Conservation (phyloP, 2,329 filamentous ascomycete genomes). For the Endothia cerciana region DNA sequence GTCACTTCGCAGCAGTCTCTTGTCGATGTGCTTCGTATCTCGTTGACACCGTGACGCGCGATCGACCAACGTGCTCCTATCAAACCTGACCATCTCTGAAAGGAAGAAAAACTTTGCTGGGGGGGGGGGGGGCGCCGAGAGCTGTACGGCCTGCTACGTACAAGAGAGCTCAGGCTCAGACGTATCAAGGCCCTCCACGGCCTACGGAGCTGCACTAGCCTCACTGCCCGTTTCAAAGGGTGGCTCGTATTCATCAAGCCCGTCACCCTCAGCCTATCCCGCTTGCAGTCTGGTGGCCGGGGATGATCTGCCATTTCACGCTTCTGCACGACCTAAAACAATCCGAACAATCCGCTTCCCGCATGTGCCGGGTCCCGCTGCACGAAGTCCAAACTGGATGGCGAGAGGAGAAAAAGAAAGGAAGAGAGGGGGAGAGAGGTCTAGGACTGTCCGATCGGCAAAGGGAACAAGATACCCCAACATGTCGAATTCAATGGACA, state of each 20-base stretch:
- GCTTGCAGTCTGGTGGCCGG: conserved; percentile 2
- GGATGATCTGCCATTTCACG: conserved; percentile 10
- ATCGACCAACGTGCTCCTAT: neutral
- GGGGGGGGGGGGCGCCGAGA: too few relatives aligned
- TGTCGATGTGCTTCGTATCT: neutral
- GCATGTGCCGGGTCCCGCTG: neutral
- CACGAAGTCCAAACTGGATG: neutral
- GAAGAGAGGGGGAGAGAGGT: too few relatives aligned
- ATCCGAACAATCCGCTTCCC: conserved; percentile 12
- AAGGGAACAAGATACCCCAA: neutral
- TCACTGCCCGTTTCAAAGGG: conserved; percentile 3
- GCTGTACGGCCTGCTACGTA: too few relatives aligned
- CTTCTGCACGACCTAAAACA: conserved; percentile 28
- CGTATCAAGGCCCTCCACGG: conserved; percentile 1
- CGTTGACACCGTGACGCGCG: neutral
- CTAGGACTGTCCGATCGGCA: too few relatives aligned
- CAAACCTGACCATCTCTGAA: neutral
- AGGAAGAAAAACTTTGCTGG: too few relatives aligned
- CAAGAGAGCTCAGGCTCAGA: too few relatives aligned
- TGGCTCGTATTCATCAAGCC: conserved; percentile 26
- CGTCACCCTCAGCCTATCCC: conserved; percentile 12
- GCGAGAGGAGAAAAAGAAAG: neutral
- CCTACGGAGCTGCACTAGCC: conserved; percentile 6
- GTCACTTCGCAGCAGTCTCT: neutral
- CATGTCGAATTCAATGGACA: neutral